Evolutionary conservation across 176 grass and related monocot genomes (phyloP).

Genomic region (Phragmites australis): DNA sequence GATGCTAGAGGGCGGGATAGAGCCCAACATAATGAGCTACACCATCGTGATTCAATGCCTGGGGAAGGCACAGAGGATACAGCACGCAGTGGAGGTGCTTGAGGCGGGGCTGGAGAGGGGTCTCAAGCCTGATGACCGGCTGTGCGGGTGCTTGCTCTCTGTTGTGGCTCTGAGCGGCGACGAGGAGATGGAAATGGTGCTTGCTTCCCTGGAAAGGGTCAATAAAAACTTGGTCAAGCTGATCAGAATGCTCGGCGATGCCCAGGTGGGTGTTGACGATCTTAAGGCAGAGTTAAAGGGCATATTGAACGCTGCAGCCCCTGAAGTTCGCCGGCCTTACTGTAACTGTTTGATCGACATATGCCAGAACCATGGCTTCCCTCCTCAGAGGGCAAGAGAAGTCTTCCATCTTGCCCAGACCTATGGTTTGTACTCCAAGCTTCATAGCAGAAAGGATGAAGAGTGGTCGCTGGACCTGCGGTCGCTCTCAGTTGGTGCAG

Average conservation of each 20-base stretch:
- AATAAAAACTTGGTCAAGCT: constrained; percentile 55
- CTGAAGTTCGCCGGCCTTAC: constrained; percentile 68
- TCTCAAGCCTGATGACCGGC: constrained; percentile 61
- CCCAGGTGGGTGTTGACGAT: constrained; percentile 26
- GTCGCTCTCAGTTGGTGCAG: constrained; percentile 71
- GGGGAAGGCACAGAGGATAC: constrained; percentile 63
- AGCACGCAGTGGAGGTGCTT: constrained; percentile 57
- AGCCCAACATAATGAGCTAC: constrained; percentile 83
- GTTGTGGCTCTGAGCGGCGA: constrained; percentile 56
- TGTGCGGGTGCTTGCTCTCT: constrained; percentile 82
- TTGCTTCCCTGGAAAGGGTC: constrained; percentile 66
- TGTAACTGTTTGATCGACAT: constrained; percentile 97
- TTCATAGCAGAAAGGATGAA: constrained; percentile 47
- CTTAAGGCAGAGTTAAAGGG: constrained; percentile 46
- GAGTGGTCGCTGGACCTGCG: constrained; percentile 80
- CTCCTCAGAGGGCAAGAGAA: constrained; percentile 47
- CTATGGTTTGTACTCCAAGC: constrained; percentile 64
- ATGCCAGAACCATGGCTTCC: constrained; percentile 63
- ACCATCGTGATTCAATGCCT: constrained; percentile 90
- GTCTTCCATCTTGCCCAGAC: constrained; percentile 63
- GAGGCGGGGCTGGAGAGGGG: constrained; percentile 44
- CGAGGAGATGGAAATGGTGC: constrained; percentile 50
- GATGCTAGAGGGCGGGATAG: constrained; percentile 54
- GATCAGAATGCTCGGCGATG: constrained; percentile 55
- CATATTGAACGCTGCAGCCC: constrained; percentile 42